Conservation (phyloP, 176 grass and related monocot genomes). For the Thinopyrum elongatum region DNA sequence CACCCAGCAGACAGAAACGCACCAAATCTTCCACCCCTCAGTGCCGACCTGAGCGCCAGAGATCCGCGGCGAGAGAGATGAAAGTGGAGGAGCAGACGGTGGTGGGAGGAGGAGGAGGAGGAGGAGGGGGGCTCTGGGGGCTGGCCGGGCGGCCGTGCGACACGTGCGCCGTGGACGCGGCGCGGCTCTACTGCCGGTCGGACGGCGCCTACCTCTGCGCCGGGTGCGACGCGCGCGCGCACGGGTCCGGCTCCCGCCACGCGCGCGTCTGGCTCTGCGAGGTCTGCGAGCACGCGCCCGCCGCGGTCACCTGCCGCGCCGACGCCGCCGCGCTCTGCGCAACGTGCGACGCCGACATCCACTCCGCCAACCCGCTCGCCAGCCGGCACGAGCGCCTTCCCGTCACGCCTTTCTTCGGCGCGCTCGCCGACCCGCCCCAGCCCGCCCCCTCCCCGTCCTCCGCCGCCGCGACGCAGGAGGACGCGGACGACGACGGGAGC, state of each 20-base stretch:
- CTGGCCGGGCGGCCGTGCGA: constrained; percentile 31
- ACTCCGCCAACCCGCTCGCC: constrained; percentile 92
- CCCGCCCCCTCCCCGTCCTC: constrained; percentile 3
- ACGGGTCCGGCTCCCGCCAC: constrained; percentile 36
- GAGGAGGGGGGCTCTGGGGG: neutral
- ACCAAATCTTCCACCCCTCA: constrained; percentile 1
- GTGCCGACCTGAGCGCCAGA: neutral
- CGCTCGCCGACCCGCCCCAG: constrained; percentile 32
- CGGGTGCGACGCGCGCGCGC: constrained; percentile 40
- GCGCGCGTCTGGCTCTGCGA: constrained; percentile 67
- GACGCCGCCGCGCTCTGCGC: constrained; percentile 79
- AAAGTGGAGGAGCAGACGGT: constrained; percentile 20
- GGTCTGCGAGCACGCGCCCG: constrained; percentile 67
- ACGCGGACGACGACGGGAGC: constrained; percentile 40
- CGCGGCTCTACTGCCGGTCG: constrained; percentile 47
- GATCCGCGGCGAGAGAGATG: neutral
- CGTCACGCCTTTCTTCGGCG: constrained; percentile 43
- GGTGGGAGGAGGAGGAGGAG: neutral
- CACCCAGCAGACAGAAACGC: neutral
- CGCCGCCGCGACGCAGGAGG: neutral
- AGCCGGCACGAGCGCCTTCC: constrained; percentile 78
- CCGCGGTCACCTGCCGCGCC: constrained; percentile 65
- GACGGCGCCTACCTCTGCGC: constrained; percentile 49
- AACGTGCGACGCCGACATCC: constrained; percentile 82
- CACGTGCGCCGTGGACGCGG: constrained; percentile 33